Evolutionary conservation across 2,329 filamentous ascomycete species (phyloP).

Genomic region (Exophiala bonariae): DNA sequence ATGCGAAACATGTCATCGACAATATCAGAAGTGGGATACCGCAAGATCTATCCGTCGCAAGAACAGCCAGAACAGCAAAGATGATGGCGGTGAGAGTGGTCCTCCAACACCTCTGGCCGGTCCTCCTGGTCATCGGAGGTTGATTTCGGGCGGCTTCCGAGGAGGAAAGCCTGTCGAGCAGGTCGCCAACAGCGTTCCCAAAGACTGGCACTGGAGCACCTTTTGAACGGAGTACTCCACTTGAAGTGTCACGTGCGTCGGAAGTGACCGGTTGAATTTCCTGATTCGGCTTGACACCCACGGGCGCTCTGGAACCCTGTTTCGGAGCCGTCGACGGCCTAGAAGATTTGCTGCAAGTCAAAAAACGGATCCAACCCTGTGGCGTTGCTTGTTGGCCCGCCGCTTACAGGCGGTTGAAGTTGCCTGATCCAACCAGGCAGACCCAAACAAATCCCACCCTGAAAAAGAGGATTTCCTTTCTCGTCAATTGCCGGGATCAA

Average conservation of each 20-base stretch:
- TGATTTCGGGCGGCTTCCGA: slow-evolving; percentile 27
- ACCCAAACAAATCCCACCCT: no score
- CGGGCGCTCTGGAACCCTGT: not conserved
- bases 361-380: slow-evolving; percentile 1
- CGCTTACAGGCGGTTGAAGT: no score
- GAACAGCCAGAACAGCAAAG: slow-evolving; percentile 44
- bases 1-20: slow-evolving; percentile 62
- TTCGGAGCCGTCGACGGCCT: not conserved
- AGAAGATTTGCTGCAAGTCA: not conserved
- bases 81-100: slow-evolving; percentile 23
- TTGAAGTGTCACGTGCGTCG: not conserved
- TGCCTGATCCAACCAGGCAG: no score
- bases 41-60: slow-evolving; percentile 49
- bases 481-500: no score
- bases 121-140: slow-evolving; percentile 22
- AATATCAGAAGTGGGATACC: slow-evolving; percentile 59
- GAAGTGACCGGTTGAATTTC: slow-evolving; percentile 1
- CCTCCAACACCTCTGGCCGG: slow-evolving; percentile 23
- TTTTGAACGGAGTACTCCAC: slow-evolving; percentile 43
- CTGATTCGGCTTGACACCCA: not conserved
- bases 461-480: no score
- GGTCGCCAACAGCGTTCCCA: slow-evolving; percentile 55
- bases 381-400: slow-evolving; percentile 3
- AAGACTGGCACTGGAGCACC: slow-evolving; percentile 64
- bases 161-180: slow-evolving; percentile 42